These are phyloP conservation scores for Collybiopsis confluens DNA, from an alignment of 768 basidiomycete genomes.

Conservation along the genomic window DNA sequence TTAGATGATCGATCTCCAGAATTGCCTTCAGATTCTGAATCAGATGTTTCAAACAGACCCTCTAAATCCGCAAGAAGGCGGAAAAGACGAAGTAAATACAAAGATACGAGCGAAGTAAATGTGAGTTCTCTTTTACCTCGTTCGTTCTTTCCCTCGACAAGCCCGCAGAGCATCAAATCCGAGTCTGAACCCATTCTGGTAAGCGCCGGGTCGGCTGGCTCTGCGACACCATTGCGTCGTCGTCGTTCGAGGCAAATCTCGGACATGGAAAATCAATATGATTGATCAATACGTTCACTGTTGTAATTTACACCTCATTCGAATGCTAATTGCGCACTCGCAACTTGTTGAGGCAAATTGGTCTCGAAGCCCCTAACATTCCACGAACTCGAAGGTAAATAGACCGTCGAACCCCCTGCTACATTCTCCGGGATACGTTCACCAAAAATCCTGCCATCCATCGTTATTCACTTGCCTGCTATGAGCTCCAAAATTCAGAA, in stretches of 20 bases:
- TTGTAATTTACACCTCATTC: slow-evolving; percentile 17
- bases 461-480: too few relatives aligned
- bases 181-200: slow-evolving; percentile 13
- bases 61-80: slow-evolving; percentile 1
- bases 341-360: too few relatives aligned
- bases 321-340: neutral
- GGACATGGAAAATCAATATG: slow-evolving; percentile 22
- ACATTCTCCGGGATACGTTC: too few relatives aligned
- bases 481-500: too few relatives aligned
- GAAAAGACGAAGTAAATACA: slow-evolving; percentile 7
- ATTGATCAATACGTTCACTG: too few relatives aligned
- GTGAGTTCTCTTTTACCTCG: neutral
- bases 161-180: slow-evolving; percentile 3
- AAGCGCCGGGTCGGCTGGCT: slow-evolving; percentile 19
- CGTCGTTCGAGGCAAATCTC: slow-evolving; percentile 38
- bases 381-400: too few relatives aligned
- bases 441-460: too few relatives aligned
- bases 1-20: neutral
- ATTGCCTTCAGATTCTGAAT: neutral
- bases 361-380: too few relatives aligned
- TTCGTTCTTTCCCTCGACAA: neutral
- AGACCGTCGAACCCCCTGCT: too few relatives aligned
- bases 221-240: slow-evolving; percentile 34
- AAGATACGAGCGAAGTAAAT: neutral
- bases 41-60: neutral